Evolutionary conservation across 2,329 filamentous ascomycete genomes (phyloP).

Genomic region (Fusarium luffae): DNA sequence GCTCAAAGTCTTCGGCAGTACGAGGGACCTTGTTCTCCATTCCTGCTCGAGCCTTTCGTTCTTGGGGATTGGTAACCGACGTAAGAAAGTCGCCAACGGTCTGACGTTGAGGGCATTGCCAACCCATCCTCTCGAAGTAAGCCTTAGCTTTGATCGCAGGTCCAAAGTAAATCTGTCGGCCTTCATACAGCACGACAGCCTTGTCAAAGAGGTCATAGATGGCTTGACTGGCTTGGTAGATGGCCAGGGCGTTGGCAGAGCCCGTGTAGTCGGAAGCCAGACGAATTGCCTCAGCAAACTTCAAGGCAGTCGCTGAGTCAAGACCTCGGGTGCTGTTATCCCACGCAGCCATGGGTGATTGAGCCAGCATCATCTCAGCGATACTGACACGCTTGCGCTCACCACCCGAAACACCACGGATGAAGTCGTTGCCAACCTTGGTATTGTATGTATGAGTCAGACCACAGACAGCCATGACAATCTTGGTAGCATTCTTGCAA

Average conservation of each 20-base stretch:
- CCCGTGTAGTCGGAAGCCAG: conserved; percentile 72
- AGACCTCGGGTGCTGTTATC: conserved; percentile 80
- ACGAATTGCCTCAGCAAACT: conserved; percentile 76
- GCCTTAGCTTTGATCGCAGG: conserved; percentile 66
- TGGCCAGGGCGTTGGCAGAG: conserved; percentile 72
- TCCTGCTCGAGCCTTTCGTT: conserved; percentile 66
- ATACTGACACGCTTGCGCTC: conserved; percentile 85
- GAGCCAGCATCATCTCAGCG: conserved; percentile 78
- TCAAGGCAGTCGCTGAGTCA: conserved; percentile 77
- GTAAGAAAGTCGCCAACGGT: conserved; percentile 78
- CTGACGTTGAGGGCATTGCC: conserved; percentile 72
- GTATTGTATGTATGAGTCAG: conserved; percentile 78
- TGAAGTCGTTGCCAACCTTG: conserved; percentile 78
- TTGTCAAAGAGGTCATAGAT: conserved; percentile 83
- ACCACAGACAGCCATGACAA: conserved; percentile 77
- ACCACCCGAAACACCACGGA: conserved; percentile 77
- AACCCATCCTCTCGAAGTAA: conserved; percentile 78
- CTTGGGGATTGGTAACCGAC: conserved; percentile 71
- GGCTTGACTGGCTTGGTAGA: conserved; percentile 77
- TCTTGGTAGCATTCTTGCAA: conserved; percentile 69
- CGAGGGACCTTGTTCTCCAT: conserved; percentile 72
- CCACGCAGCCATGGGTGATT: conserved; percentile 69
- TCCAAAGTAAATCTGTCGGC: conserved; percentile 81
- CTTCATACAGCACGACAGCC: conserved; percentile 78
- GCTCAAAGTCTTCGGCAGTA: conserved; percentile 76